These are phyloP conservation scores for Cercospora sojina DNA, from an alignment of 2,329 filamentous ascomycete species.

Conservation along the genomic window DNA sequence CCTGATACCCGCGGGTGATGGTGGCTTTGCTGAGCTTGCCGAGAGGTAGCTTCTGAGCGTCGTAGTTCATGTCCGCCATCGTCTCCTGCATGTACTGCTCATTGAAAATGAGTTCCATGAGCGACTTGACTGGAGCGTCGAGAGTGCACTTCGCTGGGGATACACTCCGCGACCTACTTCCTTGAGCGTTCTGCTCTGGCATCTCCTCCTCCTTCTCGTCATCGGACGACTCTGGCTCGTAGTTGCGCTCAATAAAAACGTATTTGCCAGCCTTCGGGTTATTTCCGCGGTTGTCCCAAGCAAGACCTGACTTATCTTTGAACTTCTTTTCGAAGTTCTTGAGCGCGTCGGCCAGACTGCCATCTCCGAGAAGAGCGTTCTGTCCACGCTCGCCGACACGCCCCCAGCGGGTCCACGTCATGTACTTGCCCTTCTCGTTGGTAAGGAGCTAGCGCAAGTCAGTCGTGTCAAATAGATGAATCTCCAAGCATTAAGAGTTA, in stretches of 20 bases:
- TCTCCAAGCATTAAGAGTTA: conserved; percentile 44
- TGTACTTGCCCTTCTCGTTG: conserved; percentile 65
- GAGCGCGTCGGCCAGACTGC: conserved; percentile 43
- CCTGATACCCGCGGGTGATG: conserved; percentile 71
- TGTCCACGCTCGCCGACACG: conserved; percentile 63
- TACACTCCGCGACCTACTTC: conserved; percentile 16
- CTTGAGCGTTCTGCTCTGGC: not conserved
- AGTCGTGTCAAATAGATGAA: conserved; percentile 50
- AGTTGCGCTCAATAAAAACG: conserved; percentile 76
- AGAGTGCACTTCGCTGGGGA: conserved; percentile 56
- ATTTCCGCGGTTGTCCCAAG: conserved; percentile 52
- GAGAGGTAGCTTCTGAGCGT: conserved; percentile 73
- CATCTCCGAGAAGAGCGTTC: conserved; percentile 42
- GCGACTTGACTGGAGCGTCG: conserved; percentile 58
- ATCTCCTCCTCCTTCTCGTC: conserved; percentile 21
- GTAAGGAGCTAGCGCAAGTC: conserved; percentile 63
- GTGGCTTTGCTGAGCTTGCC: conserved; percentile 81
- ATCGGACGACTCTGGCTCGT: conserved; percentile 66
- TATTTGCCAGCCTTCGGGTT: conserved; percentile 66
- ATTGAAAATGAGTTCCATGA: conserved; percentile 85
- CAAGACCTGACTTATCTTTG: conserved; percentile 55
- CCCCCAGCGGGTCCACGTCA: conserved; percentile 73
- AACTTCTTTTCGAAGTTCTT: conserved; percentile 56
- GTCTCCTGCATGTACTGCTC: conserved; percentile 61
- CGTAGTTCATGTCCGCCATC: conserved; percentile 66